These are phyloP conservation scores for Phytophthora sp. DNA, from an alignment of 352 stramenopile genomes.

Conservation along the genomic window DNA sequence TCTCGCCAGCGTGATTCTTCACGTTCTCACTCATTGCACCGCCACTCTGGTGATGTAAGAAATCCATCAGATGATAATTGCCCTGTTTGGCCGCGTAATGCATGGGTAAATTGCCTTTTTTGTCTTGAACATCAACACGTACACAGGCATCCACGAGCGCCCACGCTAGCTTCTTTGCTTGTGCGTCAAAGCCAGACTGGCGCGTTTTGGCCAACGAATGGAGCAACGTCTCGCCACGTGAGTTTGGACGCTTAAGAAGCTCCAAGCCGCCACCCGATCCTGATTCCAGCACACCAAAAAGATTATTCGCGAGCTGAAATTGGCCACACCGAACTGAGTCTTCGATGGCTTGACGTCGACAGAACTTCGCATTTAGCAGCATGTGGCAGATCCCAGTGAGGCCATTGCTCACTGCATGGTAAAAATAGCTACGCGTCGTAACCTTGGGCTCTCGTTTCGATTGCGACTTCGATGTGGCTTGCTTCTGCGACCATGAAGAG, in stretches of 20 bases:
- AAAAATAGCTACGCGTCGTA: constrained; percentile 73
- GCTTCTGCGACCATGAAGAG: constrained; percentile 1
- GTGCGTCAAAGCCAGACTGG: constrained; percentile 54
- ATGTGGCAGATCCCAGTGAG: constrained; percentile 83
- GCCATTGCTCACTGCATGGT: constrained; percentile 72
- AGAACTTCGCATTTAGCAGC: constrained; percentile 76
- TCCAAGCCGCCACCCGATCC: constrained; percentile 38
- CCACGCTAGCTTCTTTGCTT: constrained; percentile 68
- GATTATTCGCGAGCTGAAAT: constrained; percentile 76
- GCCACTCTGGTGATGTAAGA: constrained; percentile 64
- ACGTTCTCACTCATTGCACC: constrained; percentile 44
- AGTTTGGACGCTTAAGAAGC: constrained; percentile 52
- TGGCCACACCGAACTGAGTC: constrained; percentile 70
- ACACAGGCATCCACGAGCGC: constrained; percentile 65
- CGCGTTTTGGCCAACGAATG: constrained; percentile 67
- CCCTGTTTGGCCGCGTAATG: constrained; percentile 64
- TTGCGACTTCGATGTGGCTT: neutral
- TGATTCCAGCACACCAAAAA: constrained; percentile 64
- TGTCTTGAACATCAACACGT: constrained; percentile 32
- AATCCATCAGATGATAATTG: constrained; percentile 73
- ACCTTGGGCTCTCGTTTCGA: constrained; percentile 16
- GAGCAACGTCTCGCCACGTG: constrained; percentile 57
- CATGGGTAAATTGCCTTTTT: constrained; percentile 51
- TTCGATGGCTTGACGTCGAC: constrained; percentile 73
- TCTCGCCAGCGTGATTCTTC: constrained; percentile 53